Evolutionary conservation across 495 filamentous ascomycete genomes (phyloP).

Genomic region (Neurospora africana): DNA sequence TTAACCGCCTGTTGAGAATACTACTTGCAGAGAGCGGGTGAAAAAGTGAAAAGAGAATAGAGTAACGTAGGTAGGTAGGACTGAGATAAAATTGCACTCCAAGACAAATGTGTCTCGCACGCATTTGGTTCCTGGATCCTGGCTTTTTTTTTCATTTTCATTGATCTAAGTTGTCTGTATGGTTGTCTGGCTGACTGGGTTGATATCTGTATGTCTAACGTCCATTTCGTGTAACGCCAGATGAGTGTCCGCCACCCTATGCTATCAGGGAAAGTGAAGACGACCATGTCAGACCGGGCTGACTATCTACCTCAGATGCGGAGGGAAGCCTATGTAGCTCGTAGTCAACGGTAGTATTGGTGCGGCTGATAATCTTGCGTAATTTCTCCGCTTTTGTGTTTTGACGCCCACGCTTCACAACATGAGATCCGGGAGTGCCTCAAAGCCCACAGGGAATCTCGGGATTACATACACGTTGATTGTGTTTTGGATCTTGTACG

Average conservation of each 20-base stretch:
- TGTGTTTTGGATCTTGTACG: not conserved
- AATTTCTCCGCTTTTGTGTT: not conserved
- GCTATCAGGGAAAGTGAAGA: not conserved
- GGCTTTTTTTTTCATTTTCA: too few species aligned
- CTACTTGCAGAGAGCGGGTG: not conserved
- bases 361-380: not conserved
- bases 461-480: not conserved
- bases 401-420: not conserved
- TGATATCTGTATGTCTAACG: not conserved
- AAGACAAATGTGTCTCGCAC: not conserved
- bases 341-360: not conserved
- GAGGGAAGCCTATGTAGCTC: not conserved
- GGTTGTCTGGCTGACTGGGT: not conserved
- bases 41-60: not conserved
- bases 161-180: not conserved
- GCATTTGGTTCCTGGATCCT: not conserved
- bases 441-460: not conserved
- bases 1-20: not conserved
- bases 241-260: not conserved
- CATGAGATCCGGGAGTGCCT: not conserved
- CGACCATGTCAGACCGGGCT: not conserved
- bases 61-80: not conserved
- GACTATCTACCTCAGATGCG: not conserved
- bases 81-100: not conserved
- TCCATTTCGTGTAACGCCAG: not conserved